Evolutionary conservation across 108 stramenopile species (phyloP).

Genomic region (Skeletonema tropicum): DNA sequence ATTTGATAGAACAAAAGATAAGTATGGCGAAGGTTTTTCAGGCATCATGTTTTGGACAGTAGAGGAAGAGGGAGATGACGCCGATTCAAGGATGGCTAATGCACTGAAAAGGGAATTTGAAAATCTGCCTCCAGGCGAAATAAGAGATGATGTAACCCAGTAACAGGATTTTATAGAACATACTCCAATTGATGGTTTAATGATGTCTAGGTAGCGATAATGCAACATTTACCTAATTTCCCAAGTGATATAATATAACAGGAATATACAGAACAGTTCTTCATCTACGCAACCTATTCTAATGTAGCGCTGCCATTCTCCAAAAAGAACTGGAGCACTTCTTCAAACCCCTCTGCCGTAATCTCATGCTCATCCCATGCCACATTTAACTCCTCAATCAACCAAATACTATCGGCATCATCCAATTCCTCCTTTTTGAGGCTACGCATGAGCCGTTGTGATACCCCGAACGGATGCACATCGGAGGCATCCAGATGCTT

Average conservation of each 20-base stretch:
- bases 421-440: conserved; percentile 27
- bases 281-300: background rate
- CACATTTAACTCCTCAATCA: conserved; percentile 51
- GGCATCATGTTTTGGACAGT: conserved; percentile 83
- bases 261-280: background rate
- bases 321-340: conserved; percentile 10
- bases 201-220: too few species aligned
- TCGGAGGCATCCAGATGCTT: background rate
- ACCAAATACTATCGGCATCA: conserved; percentile 43
- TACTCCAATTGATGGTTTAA: too few species aligned
- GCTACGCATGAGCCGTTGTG: conserved; percentile 17
- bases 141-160: background rate
- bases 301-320: conserved; percentile 2
- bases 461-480: conserved; percentile 32
- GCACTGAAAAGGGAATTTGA: conserved; percentile 9
- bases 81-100: conserved; percentile 6
- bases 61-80: conserved; percentile 61
- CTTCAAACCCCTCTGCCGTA: conserved; percentile 42
- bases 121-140: background rate
- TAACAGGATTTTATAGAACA: background rate
- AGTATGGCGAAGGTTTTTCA: conserved; percentile 35
- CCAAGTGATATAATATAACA: too few species aligned
- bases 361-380: conserved; percentile 53
- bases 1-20: conserved; percentile 30
- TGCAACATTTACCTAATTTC: too few species aligned